A percentile compares a stretch with the other conserved stretches of the same genome.
Conservation (phyloP, 495 filamentous ascomycete genomes). For the Massariosphaeria phaeospora region DNA sequence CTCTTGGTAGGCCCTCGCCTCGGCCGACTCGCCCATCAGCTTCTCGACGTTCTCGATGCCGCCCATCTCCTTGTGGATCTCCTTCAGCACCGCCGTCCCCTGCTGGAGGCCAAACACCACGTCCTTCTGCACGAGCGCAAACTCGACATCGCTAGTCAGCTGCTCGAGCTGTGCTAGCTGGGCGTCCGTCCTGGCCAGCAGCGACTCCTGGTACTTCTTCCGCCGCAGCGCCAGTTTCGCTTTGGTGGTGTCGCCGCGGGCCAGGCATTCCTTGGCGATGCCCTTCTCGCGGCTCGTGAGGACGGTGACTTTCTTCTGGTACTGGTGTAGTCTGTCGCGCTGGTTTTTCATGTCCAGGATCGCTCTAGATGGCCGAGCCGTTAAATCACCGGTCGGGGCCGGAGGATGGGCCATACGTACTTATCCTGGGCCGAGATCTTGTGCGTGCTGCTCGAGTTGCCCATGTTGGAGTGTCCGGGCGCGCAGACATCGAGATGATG, state of each 20-base stretch:
- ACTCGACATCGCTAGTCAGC: slow-evolving; percentile 79
- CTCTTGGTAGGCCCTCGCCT: slow-evolving; percentile 82
- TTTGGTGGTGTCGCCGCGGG: slow-evolving; percentile 64
- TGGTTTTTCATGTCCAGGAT: slow-evolving; percentile 97
- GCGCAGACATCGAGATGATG: slow-evolving; percentile 17
- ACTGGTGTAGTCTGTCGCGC: slow-evolving; percentile 92
- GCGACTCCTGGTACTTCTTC: slow-evolving; percentile 93
- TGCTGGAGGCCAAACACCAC: slow-evolving; percentile 88
- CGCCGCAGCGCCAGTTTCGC: slow-evolving; percentile 86
- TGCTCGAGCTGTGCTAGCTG: slow-evolving; percentile 86
- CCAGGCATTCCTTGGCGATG: slow-evolving; percentile 76
- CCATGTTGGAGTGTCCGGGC: slow-evolving; percentile 48
- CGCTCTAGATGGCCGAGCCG: slow-evolving; percentile 51
- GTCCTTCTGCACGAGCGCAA: slow-evolving; percentile 92
- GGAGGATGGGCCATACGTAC: slow-evolving; percentile 42
- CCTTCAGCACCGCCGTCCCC: slow-evolving; percentile 79
- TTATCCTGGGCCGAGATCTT: slow-evolving; percentile 71
- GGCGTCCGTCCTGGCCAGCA: slow-evolving; percentile 82
- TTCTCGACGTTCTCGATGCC: slow-evolving; percentile 89
- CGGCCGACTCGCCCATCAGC: slow-evolving; percentile 84
- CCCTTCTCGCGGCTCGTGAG: slow-evolving; percentile 78
- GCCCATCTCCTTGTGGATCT: slow-evolving; percentile 95
- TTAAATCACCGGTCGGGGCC: neutral
- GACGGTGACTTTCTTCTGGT: slow-evolving; percentile 79
- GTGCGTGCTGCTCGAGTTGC: slow-evolving; percentile 58